phyloP scores from a whole-genome alignment of 2,329 filamentous ascomycete genomes.

The Aspergillus fructus region DNA sequence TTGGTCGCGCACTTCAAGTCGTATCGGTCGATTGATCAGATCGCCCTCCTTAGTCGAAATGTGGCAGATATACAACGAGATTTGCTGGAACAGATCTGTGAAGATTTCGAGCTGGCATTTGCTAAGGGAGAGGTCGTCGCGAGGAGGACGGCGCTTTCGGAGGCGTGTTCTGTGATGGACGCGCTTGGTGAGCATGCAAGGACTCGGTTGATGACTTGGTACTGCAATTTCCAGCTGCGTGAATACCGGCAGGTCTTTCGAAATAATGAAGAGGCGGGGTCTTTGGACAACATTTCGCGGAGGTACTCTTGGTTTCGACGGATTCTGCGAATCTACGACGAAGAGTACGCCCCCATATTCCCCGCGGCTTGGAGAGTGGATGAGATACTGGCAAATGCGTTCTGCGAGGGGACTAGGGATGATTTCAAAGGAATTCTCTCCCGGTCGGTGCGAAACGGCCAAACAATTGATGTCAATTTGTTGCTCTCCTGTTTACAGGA shows the following conservation, averaged over 20 bases:
- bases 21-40: conserved; percentile 96
- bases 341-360: conserved; percentile 87
- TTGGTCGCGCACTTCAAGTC: conserved; percentile 98
- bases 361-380: conserved; percentile 85
- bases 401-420: conserved; percentile 92
- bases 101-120: conserved; percentile 96
- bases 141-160: conserved; percentile 69
- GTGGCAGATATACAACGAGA: conserved; percentile 92
- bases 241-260: conserved; percentile 96
- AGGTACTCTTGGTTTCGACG: conserved; percentile 96
- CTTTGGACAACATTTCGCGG: conserved; percentile 91
- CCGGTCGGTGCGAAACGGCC: conserved; percentile 77
- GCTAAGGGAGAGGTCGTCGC: conserved; percentile 78
- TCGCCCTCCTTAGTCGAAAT: conserved; percentile 86
- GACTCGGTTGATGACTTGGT: conserved; percentile 85
- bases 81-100: conserved; percentile 94
- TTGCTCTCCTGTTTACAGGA: conserved; percentile 88
- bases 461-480: conserved; percentile 84
- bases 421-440: conserved; percentile 94
- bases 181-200: conserved; percentile 85
- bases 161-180: conserved; percentile 93
- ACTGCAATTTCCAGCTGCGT: conserved; percentile 92
- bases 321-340: conserved; percentile 92
- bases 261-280: conserved; percentile 94
- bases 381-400: conserved; percentile 84